phyloP scores from a whole-genome alignment of 495 filamentous ascomycete genomes.

The Podospora pseudopauciseta region DNA sequence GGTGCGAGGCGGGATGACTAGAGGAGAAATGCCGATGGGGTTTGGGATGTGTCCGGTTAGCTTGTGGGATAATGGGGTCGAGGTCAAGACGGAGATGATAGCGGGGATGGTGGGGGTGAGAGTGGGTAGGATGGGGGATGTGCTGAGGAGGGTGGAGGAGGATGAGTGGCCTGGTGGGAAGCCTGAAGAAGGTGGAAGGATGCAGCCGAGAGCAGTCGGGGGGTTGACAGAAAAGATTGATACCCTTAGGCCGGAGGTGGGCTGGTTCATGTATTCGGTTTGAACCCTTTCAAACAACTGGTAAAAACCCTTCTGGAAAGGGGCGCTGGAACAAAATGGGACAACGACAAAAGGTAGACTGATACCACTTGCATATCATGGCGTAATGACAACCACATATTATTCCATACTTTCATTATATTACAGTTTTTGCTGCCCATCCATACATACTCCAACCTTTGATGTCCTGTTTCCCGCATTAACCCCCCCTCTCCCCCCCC shows the following conservation, averaged over 20 bases:
- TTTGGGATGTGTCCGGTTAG: conserved; percentile 38
- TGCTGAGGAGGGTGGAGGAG: conserved; percentile 15
- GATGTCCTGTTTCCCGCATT: not conserved
- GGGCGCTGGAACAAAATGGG: too few relatives aligned
- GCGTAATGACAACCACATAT: not conserved
- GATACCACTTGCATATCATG: not conserved
- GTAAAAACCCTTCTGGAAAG: not conserved
- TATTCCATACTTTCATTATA: not conserved
- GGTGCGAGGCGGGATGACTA: conserved; percentile 22
- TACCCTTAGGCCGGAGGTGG: conserved; percentile 38
- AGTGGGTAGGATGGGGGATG: conserved; percentile 29
- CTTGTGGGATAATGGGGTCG: conserved; percentile 28
- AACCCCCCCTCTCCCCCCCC: too few relatives aligned
- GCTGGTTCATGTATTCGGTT: conserved; percentile 40
- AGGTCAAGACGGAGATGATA: conserved; percentile 37
- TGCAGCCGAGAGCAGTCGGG: conserved; percentile 8
- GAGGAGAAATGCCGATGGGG: conserved; percentile 37
- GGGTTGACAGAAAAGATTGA: conserved; percentile 26
- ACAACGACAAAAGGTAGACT: not conserved
- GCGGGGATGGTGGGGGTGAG: conserved; percentile 39
- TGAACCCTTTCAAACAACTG: not conserved
- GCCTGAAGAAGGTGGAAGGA: conserved; percentile 33
- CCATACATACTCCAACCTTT: not conserved
- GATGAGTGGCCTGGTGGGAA: conserved; percentile 31
- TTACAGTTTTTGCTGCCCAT: not conserved